Base-by-base conservation (phyloP, 495 filamentous ascomycete species). In the Clavariopsis aquatica region DNA sequence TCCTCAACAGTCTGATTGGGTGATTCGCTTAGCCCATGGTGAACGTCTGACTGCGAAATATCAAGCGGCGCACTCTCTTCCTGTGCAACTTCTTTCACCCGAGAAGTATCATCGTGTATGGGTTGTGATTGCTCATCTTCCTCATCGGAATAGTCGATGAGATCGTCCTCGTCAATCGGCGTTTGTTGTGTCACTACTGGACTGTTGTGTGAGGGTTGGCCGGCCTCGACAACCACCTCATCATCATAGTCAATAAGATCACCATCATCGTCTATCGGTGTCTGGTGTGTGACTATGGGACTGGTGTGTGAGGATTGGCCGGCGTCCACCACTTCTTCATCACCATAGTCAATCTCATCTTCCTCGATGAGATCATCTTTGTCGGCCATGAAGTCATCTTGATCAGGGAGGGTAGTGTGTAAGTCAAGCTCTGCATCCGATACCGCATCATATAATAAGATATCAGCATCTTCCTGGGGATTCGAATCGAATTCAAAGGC, bases 351-450 rank as follows among this genome's bases (percentile, higher is more conserved):
- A 49, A 54, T 54, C 2, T 43, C 28, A 45, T 62, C 49, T n/a
- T 62, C 49, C 26, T 62, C 59, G 34, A 62, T 53, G 26, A 27
- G 19, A 31, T 62, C 29, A n/a, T 62, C 49, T 13, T 62, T 54
- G 31, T 62, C 59, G n/a, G 28, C 57, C 57, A 60, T 60, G 43
- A 60, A 60, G 46, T 60, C 57, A 26, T 60, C 57, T 36, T 51
- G 57, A 28, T 38, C 46, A 13, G 38, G 38, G n/a, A 43, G 38
- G n/a, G 38, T 9, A 17, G 38, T 43, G 38, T 34, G 31, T 12
- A 34, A 12, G 12, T 34, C 31, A 34, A 43, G 38, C 13, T 29
- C 45, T 15, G 26, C 19, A 23, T 60, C 57, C 1, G 47, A 15
- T 38, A 15, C 47, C 1, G 57, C 57, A n/a, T 60, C 57, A 5